Evolutionary conservation across 768 basidiomycete species (phyloP), one percentile per base, ranked within the genome.

Genomic region (Rhodotorula graminis): DNA sequence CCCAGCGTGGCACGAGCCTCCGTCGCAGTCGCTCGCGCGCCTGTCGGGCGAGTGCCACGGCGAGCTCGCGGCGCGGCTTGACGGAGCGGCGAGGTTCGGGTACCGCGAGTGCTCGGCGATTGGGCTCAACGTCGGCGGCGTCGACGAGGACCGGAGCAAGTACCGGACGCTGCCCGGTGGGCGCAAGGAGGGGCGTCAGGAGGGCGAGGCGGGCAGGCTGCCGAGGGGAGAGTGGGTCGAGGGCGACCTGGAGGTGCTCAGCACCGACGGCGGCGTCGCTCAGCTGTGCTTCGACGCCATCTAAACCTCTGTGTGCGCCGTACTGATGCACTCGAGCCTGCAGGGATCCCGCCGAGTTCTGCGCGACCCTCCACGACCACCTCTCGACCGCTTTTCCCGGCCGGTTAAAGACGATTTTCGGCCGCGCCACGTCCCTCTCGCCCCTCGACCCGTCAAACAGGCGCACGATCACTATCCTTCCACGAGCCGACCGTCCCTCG

Each of bases 21-120:
- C 81, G 61, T 57, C 80, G 69, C 71, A 76, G 23, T 67, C 76
- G 44, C 79, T 84, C 53, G 80, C 82, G 68, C 77, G 75, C 37
- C 79, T 82, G 75, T 81, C 82, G 60, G 84, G 79, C 76, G 77
- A 80, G 21, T 78, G 84, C 40, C 85, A 85, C 77, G 73, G 73
- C 64, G 76, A 80, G 53, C 76, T 86, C 56, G 84, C 84, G 1
- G 72, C 79, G 46, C 68, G 81, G 68, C 79, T 82, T 67, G 80
- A 79, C 42, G 85, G 84, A 11, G 72, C 71, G 47, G 77, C 80
- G 25, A 79, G 77, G 52, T 85, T 82, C 82, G 84, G 84, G 18
- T 86, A 81, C 67, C 71, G 78, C 42, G 78, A 79, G 63, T 80
- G 78, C 73, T 75, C 78, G 42, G 78, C 78, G 19, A 77, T 80